Evolutionary conservation across 2,329 filamentous ascomycete species (phyloP).

Genomic region (Hansfordia pulvinata): DNA sequence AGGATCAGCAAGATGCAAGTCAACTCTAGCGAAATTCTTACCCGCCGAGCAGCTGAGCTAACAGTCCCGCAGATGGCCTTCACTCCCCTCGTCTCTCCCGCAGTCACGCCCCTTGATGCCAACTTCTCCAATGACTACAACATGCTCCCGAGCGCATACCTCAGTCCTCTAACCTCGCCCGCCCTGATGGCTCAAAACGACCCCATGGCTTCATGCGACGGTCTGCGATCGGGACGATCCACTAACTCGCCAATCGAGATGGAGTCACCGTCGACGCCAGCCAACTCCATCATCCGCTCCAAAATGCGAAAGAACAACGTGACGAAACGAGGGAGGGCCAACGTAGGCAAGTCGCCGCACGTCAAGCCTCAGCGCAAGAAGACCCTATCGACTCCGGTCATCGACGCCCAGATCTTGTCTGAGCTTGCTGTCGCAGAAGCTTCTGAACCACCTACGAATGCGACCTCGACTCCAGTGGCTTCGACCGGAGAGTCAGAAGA

Average conservation of each 20-base stretch:
- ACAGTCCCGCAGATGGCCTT: conserved; percentile 48
- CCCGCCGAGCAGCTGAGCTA: conserved; percentile 13
- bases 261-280: conserved; percentile 24
- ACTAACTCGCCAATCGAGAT: conserved; percentile 44
- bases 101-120: conserved; percentile 65
- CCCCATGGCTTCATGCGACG: conserved; percentile 27
- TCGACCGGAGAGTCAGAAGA: conserved; percentile 45
- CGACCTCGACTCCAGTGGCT: conserved; percentile 21
- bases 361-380: conserved; percentile 51
- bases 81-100: conserved; percentile 72
- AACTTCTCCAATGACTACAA: conserved; percentile 47
- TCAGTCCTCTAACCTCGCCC: conserved; percentile 72
- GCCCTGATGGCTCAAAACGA: conserved; percentile 62
- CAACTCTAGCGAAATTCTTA: conserved; percentile 2
- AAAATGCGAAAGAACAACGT: conserved; percentile 40
- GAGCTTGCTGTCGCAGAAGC: conserved; percentile 31
- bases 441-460: conserved; percentile 13
- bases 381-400: conserved; percentile 35
- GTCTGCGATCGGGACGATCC: conserved; percentile 22
- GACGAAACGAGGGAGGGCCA: conserved; percentile 36
- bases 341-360: conserved; percentile 58
- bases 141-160: conserved; percentile 57
- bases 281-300: conserved; percentile 30
- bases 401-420: conserved; percentile 39
- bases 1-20: conserved; percentile 56